Base-by-base conservation (phyloP, 495 filamentous ascomycete species). In the Penicillium lagena region DNA sequence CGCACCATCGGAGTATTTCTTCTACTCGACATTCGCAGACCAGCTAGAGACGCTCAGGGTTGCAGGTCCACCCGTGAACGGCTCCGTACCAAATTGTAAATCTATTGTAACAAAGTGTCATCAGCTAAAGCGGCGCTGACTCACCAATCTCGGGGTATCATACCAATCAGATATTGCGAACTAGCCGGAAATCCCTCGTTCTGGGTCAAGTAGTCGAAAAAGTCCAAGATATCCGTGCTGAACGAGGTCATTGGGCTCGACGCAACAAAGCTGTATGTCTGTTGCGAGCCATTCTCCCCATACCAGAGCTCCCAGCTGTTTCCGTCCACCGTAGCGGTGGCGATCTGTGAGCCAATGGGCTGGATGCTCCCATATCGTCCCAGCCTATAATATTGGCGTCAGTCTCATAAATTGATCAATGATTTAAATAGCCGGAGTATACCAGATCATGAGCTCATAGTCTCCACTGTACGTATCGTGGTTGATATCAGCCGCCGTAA, bases 381-480 rank as follows among this genome's bases (percentile, higher is more conserved):
- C 1, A 73, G 61, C 70, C 66, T 66, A 30, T 33, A 22, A 29
- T 17, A 11, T n/a, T 9, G 1, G n/a, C n/a, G n/a, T 33, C 5
- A 33, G 31, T n/a, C 31, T 33, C 1, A n/a, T 33, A n/a, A 9
- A 2, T 33, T 9, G 9, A 33, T 33, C 1, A 9, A n/a, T 6
- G 39, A 9, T 13, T 13, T 1, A 13, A n/a, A 31, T 29, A n/a
- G 14, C 12, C 29, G 28, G 15, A 4, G 57, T 62, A 46, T 47
- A 73, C 70, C 72, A 76, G 13, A 76, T 65, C 72, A 74, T 74
- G 22, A 76, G 48, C 45, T 76, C 71, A 45, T 71, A 74, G 39
- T 76, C 69, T 12, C 71, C 71, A 28, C 63, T 61, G 34, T 50
- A 67, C 2, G 59, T 75, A n/a, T 42, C 53, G 47, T 74, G 71